Evolutionary conservation across 1,284 basidiomycete species (phyloP), one percentile per base, ranked within the genome.

Genomic region (Puccinia polysora): DNA sequence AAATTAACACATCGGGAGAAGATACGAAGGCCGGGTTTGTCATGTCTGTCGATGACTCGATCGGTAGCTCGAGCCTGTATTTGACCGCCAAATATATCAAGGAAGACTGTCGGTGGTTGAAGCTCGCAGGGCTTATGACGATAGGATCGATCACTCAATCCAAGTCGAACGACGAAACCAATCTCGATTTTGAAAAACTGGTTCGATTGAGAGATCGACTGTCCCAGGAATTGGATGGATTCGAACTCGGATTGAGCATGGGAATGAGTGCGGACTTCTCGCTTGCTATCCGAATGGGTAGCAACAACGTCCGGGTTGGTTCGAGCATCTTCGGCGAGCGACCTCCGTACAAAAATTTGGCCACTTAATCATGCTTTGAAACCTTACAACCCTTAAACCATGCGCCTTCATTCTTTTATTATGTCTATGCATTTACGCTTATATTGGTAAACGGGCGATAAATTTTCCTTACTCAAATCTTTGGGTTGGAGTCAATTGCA

Each of bases 231-330:
- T 34, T 78, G 90, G 62, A 75, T 75, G 34, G 75, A 77, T 6
- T 78, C 80, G 25, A 80, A 83, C 79, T 97, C 74, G 79, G 92
- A 78, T 80, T 98, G 78, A 95, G 91, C 78, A 97, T 97, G 94
- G 95, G 95, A 23, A 98, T 98, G 95, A 95, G 91, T 69, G 89
- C 88, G 72, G 95, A 98, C 77, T 96, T 95, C 79, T 90, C 88
- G 77, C 86, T 88, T 50, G 95, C 95, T 0, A 82, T 96, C 73
- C 84, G 83, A 79, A 86, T 88, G 18, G 95, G 92, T 0, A 90
- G 90, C 77, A 87, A 89, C 77, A 86, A 92, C 67, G 92, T 97
- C 1, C 82, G 95, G 47, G 92, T 98, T 2, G 95, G 95, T 0
- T 93, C 90, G 6, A 87, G 88, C 25, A 91, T 97, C 69, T 97